phyloP scores from a whole-genome alignment of 305 asterid species.

The Fraxinus greggii region DNA sequence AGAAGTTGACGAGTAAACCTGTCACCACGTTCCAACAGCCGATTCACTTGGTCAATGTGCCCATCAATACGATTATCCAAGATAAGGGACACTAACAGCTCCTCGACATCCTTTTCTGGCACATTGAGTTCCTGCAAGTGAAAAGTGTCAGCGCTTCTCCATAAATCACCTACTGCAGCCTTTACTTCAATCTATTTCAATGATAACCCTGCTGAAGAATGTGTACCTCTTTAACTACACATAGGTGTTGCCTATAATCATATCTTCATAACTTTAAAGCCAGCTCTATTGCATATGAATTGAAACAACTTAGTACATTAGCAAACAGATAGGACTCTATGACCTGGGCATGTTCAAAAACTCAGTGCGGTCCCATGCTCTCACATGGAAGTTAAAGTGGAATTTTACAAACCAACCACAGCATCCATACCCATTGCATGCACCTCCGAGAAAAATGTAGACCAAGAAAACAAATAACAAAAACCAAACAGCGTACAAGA shows the following conservation, averaged over 20 bases:
- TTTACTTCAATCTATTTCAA: neutral
- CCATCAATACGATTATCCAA: constrained; percentile 88
- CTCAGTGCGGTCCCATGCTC: neutral
- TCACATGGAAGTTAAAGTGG: neutral
- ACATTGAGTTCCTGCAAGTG: constrained; percentile 82
- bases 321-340: neutral
- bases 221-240: neutral
- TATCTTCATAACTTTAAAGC: neutral
- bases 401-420: neutral
- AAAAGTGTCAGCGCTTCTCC: neutral
- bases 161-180: neutral
- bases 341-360: neutral
- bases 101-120: constrained; percentile 92
- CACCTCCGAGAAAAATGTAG: neutral
- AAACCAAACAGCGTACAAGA: neutral
- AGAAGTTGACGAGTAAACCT: constrained; percentile 42
- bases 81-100: constrained; percentile 80
- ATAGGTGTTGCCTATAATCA: neutral
- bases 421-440: neutral
- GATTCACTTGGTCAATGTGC: constrained; percentile 96
- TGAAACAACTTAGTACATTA: neutral
- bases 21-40: constrained; percentile 89
- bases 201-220: neutral
- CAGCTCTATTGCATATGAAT: neutral
- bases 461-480: neutral